Conservation (phyloP, 2,329 filamentous ascomycete species). For the Zopfia rhizophila region DNA sequence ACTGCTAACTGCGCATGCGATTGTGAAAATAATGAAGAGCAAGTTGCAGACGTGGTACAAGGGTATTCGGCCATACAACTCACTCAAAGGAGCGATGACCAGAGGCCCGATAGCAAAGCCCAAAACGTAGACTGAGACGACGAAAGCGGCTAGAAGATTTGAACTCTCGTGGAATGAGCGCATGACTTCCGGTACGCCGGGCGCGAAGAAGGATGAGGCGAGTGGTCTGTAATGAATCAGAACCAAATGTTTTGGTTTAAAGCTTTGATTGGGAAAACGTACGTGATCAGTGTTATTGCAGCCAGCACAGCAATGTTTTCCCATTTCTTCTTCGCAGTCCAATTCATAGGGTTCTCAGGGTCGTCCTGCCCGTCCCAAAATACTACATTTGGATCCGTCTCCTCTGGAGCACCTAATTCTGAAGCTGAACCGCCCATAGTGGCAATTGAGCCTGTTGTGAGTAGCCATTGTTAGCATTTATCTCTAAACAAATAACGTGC, state of each 20-base stretch:
- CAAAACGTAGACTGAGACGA: conserved; percentile 52
- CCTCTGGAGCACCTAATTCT: conserved; percentile 5
- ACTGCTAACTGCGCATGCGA: conserved; percentile 51
- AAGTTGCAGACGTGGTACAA: conserved; percentile 55
- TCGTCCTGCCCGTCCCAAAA: conserved; percentile 50
- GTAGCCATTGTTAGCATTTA: too few relatives aligned
- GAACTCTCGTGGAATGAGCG: conserved; percentile 41
- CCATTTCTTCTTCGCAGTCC: conserved; percentile 51
- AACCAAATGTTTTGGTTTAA: background rate
- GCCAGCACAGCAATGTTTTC: conserved; percentile 45
- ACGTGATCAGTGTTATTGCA: conserved; percentile 50
- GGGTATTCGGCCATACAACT: conserved; percentile 45
- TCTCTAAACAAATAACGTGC: too few relatives aligned
- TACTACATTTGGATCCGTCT: conserved; percentile 40
- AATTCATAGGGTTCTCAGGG: conserved; percentile 53
- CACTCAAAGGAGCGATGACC: conserved; percentile 49
- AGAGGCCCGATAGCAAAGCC: conserved; percentile 52
- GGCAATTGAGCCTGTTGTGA: too few relatives aligned
- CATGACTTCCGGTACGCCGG: conserved; percentile 35
- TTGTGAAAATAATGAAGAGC: conserved; percentile 63
- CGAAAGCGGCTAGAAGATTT: conserved; percentile 45
- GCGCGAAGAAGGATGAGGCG: conserved; percentile 49
- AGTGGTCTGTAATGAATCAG: conserved; percentile 36
- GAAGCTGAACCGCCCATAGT: background rate
- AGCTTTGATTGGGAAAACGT: conserved; percentile 9